These are phyloP conservation scores for Starmerella sp. DNA, from an alignment of 805 yeast species.

Conservation along the genomic window DNA sequence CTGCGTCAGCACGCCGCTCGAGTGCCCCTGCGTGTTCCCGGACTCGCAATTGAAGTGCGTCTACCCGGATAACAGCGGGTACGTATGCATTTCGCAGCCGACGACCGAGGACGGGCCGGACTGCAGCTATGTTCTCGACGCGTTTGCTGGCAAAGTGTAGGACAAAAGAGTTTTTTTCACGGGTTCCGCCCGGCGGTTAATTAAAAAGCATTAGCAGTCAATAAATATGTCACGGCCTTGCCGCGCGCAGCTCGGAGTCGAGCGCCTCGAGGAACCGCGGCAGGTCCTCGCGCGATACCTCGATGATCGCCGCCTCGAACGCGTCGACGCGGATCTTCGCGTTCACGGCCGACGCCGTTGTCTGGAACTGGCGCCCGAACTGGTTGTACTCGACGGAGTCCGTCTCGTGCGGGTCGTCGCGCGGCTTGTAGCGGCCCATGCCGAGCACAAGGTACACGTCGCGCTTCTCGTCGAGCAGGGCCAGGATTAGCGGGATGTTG, in stretches of 20 bases:
- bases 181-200: neutral
- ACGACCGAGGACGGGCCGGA: slow-evolving; percentile 45
- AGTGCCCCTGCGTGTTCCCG: slow-evolving; percentile 89
- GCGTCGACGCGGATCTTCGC: slow-evolving; percentile 88
- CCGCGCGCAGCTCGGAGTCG: slow-evolving; percentile 32
- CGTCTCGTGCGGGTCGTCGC: slow-evolving; percentile 25
- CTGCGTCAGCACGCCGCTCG: slow-evolving; percentile 58
- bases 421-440: slow-evolving; percentile 69
- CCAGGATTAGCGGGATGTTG: slow-evolving; percentile 71
- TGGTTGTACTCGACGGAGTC: slow-evolving; percentile 39
- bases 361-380: slow-evolving; percentile 85
- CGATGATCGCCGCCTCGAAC: slow-evolving; percentile 88
- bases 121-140: slow-evolving; percentile 75
- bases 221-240: too few relatives aligned
- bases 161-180: neutral
- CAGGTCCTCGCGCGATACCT: slow-evolving; percentile 76
- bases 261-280: slow-evolving; percentile 76
- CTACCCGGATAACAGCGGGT: slow-evolving; percentile 53
- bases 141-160: slow-evolving; percentile 47
- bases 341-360: slow-evolving; percentile 69
- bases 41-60: slow-evolving; percentile 72
- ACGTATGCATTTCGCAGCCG: slow-evolving; percentile 77
- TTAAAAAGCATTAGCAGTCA: neutral
- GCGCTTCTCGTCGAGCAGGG: slow-evolving; percentile 60
- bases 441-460: slow-evolving; percentile 84